Evolutionary conservation across 495 filamentous ascomycete species (phyloP).

Genomic region (Bacidia gigantensis): DNA sequence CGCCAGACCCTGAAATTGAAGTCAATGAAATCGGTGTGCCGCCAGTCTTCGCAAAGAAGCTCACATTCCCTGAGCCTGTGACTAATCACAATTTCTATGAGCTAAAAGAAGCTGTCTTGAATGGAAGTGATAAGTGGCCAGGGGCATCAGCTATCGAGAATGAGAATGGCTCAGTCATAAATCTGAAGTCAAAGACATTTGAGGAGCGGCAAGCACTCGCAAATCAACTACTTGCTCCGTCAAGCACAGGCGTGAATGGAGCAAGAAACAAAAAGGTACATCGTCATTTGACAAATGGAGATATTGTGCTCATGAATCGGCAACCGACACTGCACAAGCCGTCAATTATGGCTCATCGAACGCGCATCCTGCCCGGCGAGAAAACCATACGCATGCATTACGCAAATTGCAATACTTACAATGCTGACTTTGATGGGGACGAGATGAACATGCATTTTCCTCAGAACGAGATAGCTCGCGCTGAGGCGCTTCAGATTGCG

Average conservation of each 20-base stretch:
- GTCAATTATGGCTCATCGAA: constrained; percentile 98
- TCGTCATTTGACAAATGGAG: constrained; percentile 87
- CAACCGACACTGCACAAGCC: constrained; percentile 99
- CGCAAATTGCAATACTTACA: constrained; percentile 98
- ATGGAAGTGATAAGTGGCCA: constrained; percentile 85
- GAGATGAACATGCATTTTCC: constrained; percentile 99
- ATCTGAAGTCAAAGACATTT: constrained; percentile 66
- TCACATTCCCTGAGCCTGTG: constrained; percentile 95
- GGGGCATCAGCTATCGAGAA: constrained; percentile 91
- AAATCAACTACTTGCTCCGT: constrained; percentile 85
- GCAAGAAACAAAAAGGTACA: constrained; percentile 91
- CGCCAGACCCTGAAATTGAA: constrained; percentile 95
- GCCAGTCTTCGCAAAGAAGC: constrained; percentile 86
- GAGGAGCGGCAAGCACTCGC: constrained; percentile 78
- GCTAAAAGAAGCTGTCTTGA: constrained; percentile 90
- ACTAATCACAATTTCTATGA: constrained; percentile 94
- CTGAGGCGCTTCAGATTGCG: constrained; percentile 81
- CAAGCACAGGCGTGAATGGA: constrained; percentile 57
- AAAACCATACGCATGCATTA: constrained; percentile 99
- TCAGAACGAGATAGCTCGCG: constrained; percentile 85
- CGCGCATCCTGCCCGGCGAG: constrained; percentile 80
- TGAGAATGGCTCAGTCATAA: constrained; percentile 83
- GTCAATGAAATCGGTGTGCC: constrained; percentile 98
- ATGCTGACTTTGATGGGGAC: constrained; percentile 99
- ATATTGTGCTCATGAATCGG: constrained; percentile 97